A percentile compares a stretch with the other conserved stretches of the same genome.
Conservation (phyloP, 2,329 filamentous ascomycete genomes). For the Grosmannia huntii region DNA sequence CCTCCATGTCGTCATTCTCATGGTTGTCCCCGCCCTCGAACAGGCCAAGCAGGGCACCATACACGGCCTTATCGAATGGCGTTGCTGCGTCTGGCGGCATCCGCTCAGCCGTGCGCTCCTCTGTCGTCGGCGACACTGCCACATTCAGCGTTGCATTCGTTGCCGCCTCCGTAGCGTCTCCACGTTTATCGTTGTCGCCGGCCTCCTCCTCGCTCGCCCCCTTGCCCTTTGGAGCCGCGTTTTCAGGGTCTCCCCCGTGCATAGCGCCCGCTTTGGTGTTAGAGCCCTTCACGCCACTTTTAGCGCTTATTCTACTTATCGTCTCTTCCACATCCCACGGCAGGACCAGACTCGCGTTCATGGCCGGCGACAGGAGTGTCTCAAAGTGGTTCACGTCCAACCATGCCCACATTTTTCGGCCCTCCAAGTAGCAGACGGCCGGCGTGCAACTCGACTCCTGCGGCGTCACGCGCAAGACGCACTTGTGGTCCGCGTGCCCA, state of each 20-base stretch:
- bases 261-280: neutral
- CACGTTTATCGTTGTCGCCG: too few relatives aligned
- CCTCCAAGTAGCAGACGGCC: neutral
- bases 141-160: too few relatives aligned
- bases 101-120: too few relatives aligned
- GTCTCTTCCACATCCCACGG: conserved; percentile 3
- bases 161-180: too few relatives aligned
- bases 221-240: neutral
- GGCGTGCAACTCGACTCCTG: neutral
- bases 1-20: too few relatives aligned
- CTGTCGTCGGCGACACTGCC: too few relatives aligned
- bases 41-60: too few relatives aligned
- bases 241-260: neutral
- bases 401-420: neutral
- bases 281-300: neutral
- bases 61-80: too few relatives aligned
- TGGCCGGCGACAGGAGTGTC: neutral
- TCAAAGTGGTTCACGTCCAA: conserved; percentile 1
- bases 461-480: neutral
- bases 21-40: too few relatives aligned
- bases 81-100: too few relatives aligned
- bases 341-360: neutral
- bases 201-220: too few relatives aligned
- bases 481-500: neutral
- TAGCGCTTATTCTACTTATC: neutral